A percentile compares a stretch with the other conserved stretches of the same genome.
Conservation (phyloP, 352 stramenopile genomes). For the Pythium aristosporum region DNA sequence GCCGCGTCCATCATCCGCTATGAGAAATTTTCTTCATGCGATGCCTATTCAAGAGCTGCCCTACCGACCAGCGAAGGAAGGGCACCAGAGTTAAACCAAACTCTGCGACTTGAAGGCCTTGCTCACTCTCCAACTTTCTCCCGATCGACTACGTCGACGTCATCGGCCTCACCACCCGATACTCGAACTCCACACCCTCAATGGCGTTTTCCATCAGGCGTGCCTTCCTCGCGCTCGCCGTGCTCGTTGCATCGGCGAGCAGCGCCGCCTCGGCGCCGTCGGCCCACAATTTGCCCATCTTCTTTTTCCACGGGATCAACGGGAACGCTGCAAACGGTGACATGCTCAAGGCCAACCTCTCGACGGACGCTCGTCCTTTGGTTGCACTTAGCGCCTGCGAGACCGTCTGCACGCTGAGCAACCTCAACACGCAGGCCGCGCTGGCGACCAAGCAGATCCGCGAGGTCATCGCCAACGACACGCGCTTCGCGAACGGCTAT, state of each 20-base stretch:
- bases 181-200: too few relatives aligned
- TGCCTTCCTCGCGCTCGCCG: background rate
- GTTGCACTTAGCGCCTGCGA: slow-evolving; percentile 39
- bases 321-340: slow-evolving; percentile 26
- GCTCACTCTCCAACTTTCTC: too few relatives aligned
- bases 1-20: too few relatives aligned
- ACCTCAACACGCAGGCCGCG: slow-evolving; percentile 33
- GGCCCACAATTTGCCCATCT: slow-evolving; percentile 32
- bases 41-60: too few relatives aligned
- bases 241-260: background rate
- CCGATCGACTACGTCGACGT: too few relatives aligned
- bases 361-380: slow-evolving; percentile 34
- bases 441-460: slow-evolving; percentile 45
- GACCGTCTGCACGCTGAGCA: slow-evolving; percentile 31
- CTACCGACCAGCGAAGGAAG: too few relatives aligned
- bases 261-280: background rate
- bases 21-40: too few relatives aligned
- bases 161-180: too few relatives aligned
- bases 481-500: slow-evolving; percentile 42
- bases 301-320: slow-evolving; percentile 54
- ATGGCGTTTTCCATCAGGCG: background rate
- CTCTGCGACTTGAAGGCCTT: too few relatives aligned
- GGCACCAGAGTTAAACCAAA: too few relatives aligned
- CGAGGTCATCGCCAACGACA: slow-evolving; percentile 30
- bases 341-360: slow-evolving; percentile 39